Evolutionary conservation across 2,329 filamentous ascomycete species (phyloP).

Genomic region (Sporothrix curviconia): DNA sequence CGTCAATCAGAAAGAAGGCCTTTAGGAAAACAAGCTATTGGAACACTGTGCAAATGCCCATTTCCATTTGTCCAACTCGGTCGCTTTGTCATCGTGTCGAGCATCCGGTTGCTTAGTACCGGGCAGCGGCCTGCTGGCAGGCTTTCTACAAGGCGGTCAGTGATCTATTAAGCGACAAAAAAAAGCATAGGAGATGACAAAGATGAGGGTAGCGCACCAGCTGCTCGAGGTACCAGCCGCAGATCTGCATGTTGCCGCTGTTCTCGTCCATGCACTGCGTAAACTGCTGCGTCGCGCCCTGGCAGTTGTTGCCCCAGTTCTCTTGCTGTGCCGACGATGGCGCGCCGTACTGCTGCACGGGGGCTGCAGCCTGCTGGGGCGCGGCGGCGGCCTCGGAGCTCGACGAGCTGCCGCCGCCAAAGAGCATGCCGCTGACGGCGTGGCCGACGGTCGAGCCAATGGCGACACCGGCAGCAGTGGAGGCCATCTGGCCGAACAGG

Average conservation of each 20-base stretch:
- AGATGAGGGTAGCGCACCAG: constrained; percentile 38
- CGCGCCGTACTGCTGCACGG: constrained; percentile 35
- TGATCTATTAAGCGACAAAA: neutral
- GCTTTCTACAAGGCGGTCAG: constrained; percentile 52
- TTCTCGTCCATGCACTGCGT: constrained; percentile 96
- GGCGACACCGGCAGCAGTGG: constrained; percentile 93
- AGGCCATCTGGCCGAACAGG: constrained; percentile 94
- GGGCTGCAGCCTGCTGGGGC: constrained; percentile 41
- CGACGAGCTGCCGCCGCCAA: constrained; percentile 53
- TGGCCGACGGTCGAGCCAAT: constrained; percentile 94
- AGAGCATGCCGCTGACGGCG: constrained; percentile 83
- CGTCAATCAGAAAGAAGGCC: too few species aligned
- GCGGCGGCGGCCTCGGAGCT: constrained; percentile 47
- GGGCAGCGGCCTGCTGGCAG: constrained; percentile 70
- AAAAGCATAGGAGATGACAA: neutral
- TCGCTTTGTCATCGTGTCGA: too few species aligned
- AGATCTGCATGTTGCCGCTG: constrained; percentile 87
- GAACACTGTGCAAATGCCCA: too few species aligned
- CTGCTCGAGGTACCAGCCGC: constrained; percentile 97
- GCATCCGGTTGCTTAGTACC: constrained; percentile 52
- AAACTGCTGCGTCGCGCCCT: constrained; percentile 74
- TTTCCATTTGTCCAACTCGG: too few species aligned
- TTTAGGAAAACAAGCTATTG: too few species aligned
- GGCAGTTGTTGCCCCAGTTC: constrained; percentile 62
- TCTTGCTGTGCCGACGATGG: constrained; percentile 36